Evolutionary conservation across 179 eudicot species (phyloP), one percentile per base, ranked within the genome.

Genomic region (Spergularia azorica): DNA sequence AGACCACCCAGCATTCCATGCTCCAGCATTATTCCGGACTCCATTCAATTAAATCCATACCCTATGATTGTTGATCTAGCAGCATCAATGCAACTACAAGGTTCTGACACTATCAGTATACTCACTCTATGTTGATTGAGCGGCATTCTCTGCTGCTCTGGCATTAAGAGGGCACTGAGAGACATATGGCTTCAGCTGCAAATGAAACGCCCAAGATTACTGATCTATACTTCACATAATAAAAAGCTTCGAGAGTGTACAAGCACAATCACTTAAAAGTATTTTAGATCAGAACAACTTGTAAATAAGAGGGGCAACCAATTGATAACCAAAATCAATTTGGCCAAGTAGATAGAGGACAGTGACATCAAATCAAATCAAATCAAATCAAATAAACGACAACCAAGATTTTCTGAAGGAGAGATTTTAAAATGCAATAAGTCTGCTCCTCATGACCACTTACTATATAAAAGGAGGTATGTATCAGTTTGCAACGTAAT

Each of bases 141-240:
- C 85, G 62, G 79, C 74, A 70, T 87, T 82, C 76, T 87, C 88
- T 3, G 88, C 52, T 15, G 84, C 82, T 66, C 64, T 83, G 62
- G 83, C 76, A 3, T 78, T 77, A 59, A 73, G 63, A 15, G 88
- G 71, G 15, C 86, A 82, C 55, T 87, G 92, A 43, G 90, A 89
- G 26, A 89, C 92, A 51, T 89, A 89, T 12, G 92, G 87, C 73
- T 86, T 87, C 17, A 89, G 85, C 90, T 89, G 88, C 76, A 83
- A 74, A 17, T 26, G 20, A 2, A 13, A 18, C 50, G 2, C 21
- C n/a, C 16, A 55, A 20, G 13, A 65, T 71, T 21, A 72, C 20
- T n/a, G 43, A 20, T 6, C 13, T 41, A 43, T 43, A 43, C 48
- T 43, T 43, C 48, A 43, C 48, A 7, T 43, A 43, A 43, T 43